Evolutionary conservation across 805 yeast species (phyloP), one percentile per base, ranked within the genome.

Genomic region (Ogataea wickerhamii): DNA sequence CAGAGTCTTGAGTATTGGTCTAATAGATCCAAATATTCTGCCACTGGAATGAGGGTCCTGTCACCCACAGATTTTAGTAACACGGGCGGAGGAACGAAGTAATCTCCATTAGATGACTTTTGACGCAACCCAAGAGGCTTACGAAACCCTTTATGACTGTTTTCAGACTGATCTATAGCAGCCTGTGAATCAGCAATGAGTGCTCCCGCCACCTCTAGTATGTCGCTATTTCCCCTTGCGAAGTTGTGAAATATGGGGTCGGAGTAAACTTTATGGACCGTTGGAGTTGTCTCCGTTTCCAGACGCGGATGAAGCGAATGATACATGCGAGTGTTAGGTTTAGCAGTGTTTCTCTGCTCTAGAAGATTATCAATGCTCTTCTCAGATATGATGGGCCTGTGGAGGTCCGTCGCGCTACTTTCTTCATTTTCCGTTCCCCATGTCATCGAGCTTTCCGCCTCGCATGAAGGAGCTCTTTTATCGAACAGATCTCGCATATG

Each of bases 41-140:
- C 42, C 17, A 36, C 44, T 4, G 52, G 52, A 20, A 48, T 48
- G 25, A 24, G 6, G 5, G 34, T 11, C 14, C 52, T 31, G 18
- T 17, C 17, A 2, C 49, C 49, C 14, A 45, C 40, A 8, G 46
- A 41, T 28, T 38, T 37, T 22, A 32, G 14, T 11, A 48, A 37
- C 12, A 43, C 45, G 20, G 45, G 45, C 5, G 49, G 47, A 4
- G 49, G 46, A 23, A 45, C 45, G 21, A 48, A 48, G 22, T 41
- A 41, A 18, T 43, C 45, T 12, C 17, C 38, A 14, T 41, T 41
- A 20, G 25, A 18, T 12, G 40, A 26, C 6, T 41, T 16, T 16
- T 30, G 38, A 18, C 34, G 34, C 38, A 41, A 24, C 6, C 48
- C 38, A 23, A 28, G 16, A 5, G 28, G 24, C 8, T 28, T 25